Evolutionary conservation across 176 grass and related monocot genomes (phyloP).

Genomic region (Hyparrhenia diplandra): DNA sequence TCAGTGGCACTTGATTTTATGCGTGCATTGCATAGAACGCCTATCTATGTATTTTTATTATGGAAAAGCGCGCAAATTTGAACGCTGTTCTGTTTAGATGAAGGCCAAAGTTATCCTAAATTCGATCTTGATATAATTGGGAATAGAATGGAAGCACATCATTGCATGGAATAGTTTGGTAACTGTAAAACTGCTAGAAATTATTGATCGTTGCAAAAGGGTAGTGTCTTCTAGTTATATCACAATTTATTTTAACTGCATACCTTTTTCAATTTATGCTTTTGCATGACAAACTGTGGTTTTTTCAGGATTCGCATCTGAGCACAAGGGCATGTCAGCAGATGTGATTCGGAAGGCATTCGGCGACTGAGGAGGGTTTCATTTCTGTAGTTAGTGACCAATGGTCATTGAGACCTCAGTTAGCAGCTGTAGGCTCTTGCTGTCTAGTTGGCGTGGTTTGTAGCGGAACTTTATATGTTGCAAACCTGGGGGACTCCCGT

Average conservation of each 20-base stretch:
- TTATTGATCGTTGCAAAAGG: background rate
- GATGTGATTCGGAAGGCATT: slow-evolving; percentile 70
- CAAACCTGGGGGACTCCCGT: slow-evolving; percentile 78
- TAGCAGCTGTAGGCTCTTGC: slow-evolving; percentile 89
- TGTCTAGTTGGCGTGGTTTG: slow-evolving; percentile 72
- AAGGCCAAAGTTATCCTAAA: background rate
- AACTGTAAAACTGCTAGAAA: background rate
- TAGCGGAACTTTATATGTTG: slow-evolving; percentile 60
- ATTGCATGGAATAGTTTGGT: background rate
- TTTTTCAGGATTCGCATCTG: slow-evolving; percentile 66
- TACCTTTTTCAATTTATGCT: background rate
- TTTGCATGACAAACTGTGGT: slow-evolving; percentile 13
- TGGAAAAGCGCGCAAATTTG: background rate
- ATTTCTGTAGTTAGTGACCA: slow-evolving; percentile 65
- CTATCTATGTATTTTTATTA: background rate
- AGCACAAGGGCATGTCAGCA: slow-evolving; percentile 67
- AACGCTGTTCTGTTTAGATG: background rate
- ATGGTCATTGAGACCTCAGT: slow-evolving; percentile 64
- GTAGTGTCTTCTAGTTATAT: background rate
- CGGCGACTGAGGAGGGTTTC: slow-evolving; percentile 78
- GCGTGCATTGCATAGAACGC: slow-evolving; percentile 6
- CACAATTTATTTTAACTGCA: slow-evolving; percentile 1
- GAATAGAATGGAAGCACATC: background rate
- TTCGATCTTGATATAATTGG: background rate
- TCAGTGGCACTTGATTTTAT: slow-evolving; percentile 2